Percentiles rank a stretch among this genome's conserved stretches.
phyloP scores from a whole-genome alignment of 2,329 filamentous ascomycete genomes.

The Amesomyces nigricolor region DNA sequence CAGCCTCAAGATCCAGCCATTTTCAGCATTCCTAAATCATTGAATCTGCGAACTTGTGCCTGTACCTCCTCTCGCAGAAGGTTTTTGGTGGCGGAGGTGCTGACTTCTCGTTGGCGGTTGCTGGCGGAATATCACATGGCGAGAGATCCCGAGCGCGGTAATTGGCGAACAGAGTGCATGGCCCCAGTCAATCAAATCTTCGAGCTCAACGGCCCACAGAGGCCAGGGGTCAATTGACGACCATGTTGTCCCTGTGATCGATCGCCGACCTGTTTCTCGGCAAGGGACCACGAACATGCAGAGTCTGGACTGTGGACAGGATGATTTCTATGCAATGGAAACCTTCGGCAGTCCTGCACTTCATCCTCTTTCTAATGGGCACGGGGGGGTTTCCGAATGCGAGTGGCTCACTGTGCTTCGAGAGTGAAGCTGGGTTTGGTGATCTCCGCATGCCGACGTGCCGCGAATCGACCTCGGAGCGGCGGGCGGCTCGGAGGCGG shows the following conservation, averaged over 20 bases:
- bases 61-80: constrained; percentile 1
- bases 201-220: constrained; percentile 15
- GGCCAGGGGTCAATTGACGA: constrained; percentile 15
- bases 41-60: not conserved
- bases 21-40: not conserved
- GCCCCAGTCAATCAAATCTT: constrained; percentile 13
- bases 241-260: constrained; percentile 12
- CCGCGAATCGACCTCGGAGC: constrained; percentile 1
- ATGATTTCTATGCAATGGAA: constrained; percentile 4
- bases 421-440: constrained; percentile 1
- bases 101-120: constrained; percentile 9
- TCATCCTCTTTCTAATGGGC: not conserved
- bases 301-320: not conserved
- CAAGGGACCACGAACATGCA: not conserved
- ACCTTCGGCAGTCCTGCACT: constrained; percentile 11
- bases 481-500: constrained; percentile 7
- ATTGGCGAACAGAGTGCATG: constrained; percentile 17
- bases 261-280: constrained; percentile 16
- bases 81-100: constrained; percentile 9
- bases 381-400: not conserved
- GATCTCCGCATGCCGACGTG: constrained; percentile 1
- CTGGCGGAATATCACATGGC: constrained; percentile 21
- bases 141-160: constrained; percentile 5
- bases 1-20: not conserved
- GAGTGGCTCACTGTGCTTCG: constrained; percentile 7